Conservation (phyloP, 305 asterid species). For the Fraxinus ornus region DNA sequence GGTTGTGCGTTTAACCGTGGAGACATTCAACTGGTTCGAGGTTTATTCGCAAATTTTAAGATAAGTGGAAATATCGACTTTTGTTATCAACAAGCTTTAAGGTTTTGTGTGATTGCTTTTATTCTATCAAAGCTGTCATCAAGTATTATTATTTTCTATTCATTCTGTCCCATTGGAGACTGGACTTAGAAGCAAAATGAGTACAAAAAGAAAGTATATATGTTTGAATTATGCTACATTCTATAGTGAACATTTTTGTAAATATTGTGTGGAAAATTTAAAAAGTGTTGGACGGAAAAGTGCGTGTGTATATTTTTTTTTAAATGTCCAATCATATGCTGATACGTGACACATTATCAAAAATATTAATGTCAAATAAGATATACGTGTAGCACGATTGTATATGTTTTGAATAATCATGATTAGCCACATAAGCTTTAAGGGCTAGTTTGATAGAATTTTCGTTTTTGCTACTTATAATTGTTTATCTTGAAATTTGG, state of each 20-base stretch:
- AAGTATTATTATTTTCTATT: not conserved
- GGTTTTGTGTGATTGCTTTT: not conserved
- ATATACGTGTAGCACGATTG: no score
- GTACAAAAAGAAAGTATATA: conserved; percentile 24
- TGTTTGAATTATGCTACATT: no score
- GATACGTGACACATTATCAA: no score
- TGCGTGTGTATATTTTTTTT: no score
- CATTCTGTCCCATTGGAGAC: conserved; percentile 19
- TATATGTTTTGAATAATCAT: not conserved
- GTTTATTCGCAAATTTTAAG: not conserved
- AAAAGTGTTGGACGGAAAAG: no score
- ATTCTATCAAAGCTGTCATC: conserved; percentile 4
- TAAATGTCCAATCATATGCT: no score
- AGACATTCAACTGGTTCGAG: not conserved
- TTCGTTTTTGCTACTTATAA: not conserved
- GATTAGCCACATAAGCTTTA: not conserved
- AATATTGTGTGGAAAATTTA: no score
- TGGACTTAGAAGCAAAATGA: conserved; percentile 45
- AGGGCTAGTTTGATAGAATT: not conserved
- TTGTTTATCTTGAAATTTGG: not conserved
- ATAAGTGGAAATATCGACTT: not conserved
- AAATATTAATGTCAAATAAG: no score
- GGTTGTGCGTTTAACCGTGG: not conserved
- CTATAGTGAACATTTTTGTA: no score
- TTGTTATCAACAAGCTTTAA: not conserved